Evolutionary conservation across 805 yeast genomes (phyloP), one percentile per base, ranked within the genome.

Genomic region (Nakazawaea peltata): DNA sequence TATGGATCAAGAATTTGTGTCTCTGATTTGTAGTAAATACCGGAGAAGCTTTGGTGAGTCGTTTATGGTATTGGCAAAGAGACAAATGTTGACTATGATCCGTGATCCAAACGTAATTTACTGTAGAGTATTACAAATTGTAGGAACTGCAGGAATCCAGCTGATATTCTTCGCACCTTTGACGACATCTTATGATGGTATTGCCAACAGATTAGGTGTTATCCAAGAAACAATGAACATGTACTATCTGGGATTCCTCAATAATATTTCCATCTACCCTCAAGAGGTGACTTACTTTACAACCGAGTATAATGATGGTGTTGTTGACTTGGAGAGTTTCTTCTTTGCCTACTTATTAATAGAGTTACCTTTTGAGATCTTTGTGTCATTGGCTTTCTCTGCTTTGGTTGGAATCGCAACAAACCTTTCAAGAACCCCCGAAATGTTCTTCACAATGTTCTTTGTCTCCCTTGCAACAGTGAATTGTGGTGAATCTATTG

Each of bases 401-500:
- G 66, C 65, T 1, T 63, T 81, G 45, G 59, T 72, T 26, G 82
- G 75, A 3, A 57, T 81, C 40, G 82, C 67, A 2, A 63, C 77
- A 37, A 88, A 87, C 1, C 51, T 82, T 22, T 83, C 85, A 2
- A 56, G 88, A 34, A 76, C 74, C 0, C 66, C 77, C 0, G 68
- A 59, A 3, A 76, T 77, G 68, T 82, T 67, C 47, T 81, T 82
- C 47, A 63, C 74, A 2, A 59, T 75, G 46, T 66, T 73, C 18
- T 69, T 69, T 40, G 62, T 73, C 24, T 46, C 72, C 1, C 60
- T 76, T 41, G 60, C 66, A 12, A 62, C 71, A 9, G 61, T 74
- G 11, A 70, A 72, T 38, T 70, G 81, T 45, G 92, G 92, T 19
- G 92, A 82, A 49, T 74, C 84, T 4, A 56, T 82, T 25, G 92